Evolutionary conservation across 1,284 basidiomycete genomes (phyloP).

Genomic region (Melampsora americana): DNA sequence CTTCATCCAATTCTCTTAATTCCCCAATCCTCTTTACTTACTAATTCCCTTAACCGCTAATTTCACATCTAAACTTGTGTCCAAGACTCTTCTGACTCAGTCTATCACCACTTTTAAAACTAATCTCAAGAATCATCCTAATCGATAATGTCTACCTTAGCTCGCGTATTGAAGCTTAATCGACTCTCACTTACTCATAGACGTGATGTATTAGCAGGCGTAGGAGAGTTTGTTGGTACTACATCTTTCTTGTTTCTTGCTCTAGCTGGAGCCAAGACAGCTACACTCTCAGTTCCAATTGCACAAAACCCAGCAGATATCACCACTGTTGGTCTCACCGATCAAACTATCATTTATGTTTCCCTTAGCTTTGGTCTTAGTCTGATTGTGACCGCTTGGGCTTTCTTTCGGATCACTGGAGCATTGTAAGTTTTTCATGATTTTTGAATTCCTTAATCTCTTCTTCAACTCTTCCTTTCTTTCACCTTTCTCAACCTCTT

Average conservation of each 20-base stretch:
- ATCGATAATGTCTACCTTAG: neutral
- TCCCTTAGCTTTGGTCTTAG: slow-evolving; percentile 58
- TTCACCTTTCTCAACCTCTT: neutral
- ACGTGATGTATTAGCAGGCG: neutral
- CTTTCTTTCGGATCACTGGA: slow-evolving; percentile 55
- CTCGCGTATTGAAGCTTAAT: neutral
- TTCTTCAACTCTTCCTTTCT: neutral
- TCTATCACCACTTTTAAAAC: too few species aligned
- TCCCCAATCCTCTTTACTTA: neutral
- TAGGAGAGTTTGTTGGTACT: neutral
- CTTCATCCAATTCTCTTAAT: neutral
- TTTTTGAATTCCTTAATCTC: too few species aligned
- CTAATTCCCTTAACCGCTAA: neutral
- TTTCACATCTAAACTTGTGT: neutral
- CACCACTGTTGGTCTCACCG: slow-evolving; percentile 46
- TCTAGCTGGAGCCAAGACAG: neutral
- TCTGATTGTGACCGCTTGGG: slow-evolving; percentile 56
- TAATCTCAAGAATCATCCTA: too few species aligned
- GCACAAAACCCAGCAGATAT: neutral
- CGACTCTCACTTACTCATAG: neutral
- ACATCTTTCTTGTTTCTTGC: neutral
- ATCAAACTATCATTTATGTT: slow-evolving; percentile 56
- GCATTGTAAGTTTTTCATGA: neutral
- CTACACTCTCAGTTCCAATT: neutral
- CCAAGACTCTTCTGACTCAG: too few species aligned